phyloP scores from a whole-genome alignment of 192 early-diverging fungal species.

The Linnemannia hyalina region DNA sequence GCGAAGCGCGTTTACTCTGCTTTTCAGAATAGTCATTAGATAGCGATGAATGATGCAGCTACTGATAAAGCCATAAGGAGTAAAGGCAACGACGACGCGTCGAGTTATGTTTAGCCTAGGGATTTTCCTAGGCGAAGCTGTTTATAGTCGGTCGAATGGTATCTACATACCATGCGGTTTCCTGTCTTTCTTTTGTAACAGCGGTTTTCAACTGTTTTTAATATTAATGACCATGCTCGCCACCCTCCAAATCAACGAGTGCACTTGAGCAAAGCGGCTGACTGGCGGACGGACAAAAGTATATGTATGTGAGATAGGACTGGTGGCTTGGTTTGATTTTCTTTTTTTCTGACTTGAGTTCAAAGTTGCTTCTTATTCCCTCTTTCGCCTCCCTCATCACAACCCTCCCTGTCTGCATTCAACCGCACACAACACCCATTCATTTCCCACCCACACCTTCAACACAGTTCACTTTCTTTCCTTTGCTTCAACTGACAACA shows the following conservation, averaged over 20 bases:
- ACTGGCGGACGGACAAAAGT: background rate
- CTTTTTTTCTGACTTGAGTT: background rate
- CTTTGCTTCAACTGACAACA: background rate
- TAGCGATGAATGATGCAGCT: background rate
- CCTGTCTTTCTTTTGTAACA: background rate
- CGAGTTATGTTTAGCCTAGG: slow-evolving; percentile 1
- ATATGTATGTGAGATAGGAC: too few species aligned
- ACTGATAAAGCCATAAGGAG: background rate
- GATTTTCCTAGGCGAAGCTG: background rate
- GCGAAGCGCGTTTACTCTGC: background rate
- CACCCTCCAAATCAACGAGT: background rate
- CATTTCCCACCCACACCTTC: background rate
- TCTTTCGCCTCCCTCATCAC: background rate
- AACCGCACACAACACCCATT: background rate
- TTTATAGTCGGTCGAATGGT: background rate
- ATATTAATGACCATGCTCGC: background rate
- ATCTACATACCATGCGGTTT: background rate
- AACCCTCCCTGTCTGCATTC: background rate
- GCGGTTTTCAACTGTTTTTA: background rate
- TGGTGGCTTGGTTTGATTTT: background rate
- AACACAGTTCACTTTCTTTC: background rate
- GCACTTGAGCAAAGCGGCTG: background rate
- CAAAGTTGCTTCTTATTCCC: background rate
- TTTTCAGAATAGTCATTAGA: background rate
- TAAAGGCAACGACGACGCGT: background rate